phyloP scores from a whole-genome alignment of 805 yeast species.

The Candida nemodendra region DNA sequence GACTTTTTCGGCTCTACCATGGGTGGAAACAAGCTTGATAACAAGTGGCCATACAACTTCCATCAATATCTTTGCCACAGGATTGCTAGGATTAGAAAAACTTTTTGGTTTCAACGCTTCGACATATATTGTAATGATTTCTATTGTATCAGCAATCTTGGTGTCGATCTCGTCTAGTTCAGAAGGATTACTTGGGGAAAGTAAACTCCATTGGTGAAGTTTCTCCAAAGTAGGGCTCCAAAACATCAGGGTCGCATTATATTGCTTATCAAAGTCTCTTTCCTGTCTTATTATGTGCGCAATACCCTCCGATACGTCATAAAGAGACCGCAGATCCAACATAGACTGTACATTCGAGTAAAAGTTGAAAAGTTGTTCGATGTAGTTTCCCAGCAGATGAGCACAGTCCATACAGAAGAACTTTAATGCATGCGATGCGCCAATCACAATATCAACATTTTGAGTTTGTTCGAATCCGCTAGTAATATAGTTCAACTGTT shows the following conservation, averaged over 20 bases:
- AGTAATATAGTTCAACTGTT: conserved; percentile 81
- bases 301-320: conserved; percentile 85
- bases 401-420: conserved; percentile 93
- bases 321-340: conserved; percentile 66
- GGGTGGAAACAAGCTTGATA: conserved; percentile 45
- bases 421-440: conserved; percentile 92
- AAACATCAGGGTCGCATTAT: conserved; percentile 57
- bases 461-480: conserved; percentile 55
- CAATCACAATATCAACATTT: conserved; percentile 57
- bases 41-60: conserved; percentile 61
- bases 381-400: conserved; percentile 54
- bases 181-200: conserved; percentile 10
- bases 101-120: conserved; percentile 50
- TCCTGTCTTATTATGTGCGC: conserved; percentile 75
- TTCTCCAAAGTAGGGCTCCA: conserved; percentile 61
- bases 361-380: conserved; percentile 74
- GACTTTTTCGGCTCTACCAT: conserved; percentile 58
- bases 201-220: conserved; percentile 29
- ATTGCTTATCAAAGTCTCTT: conserved; percentile 47
- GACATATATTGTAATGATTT: conserved; percentile 60
- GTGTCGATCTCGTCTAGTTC: conserved; percentile 38
- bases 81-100: conserved; percentile 40
- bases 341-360: conserved; percentile 55
- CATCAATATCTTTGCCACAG: conserved; percentile 51
- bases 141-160: conserved; percentile 70